Evolutionary conservation across 2,329 filamentous ascomycete genomes (phyloP).

Genomic region (Talaromyces funiculosus): DNA sequence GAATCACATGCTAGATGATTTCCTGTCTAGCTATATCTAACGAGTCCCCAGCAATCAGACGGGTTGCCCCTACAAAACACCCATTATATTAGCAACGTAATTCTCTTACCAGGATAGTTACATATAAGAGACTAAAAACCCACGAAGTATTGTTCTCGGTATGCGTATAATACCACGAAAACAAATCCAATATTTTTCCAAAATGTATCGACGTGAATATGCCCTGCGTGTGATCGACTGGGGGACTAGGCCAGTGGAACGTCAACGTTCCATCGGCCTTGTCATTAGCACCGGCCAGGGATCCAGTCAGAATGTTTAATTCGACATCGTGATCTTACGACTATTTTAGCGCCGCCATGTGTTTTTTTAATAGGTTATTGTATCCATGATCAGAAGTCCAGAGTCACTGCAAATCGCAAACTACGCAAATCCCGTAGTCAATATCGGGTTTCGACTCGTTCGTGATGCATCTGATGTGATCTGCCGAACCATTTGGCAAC

Average conservation of each 20-base stretch:
- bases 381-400: background rate
- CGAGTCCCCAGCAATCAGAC: background rate
- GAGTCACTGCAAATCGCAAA: background rate
- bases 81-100: background rate
- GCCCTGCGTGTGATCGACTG: background rate
- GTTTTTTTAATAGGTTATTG: background rate
- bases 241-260: background rate
- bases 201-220: background rate
- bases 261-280: background rate
- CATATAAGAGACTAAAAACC: too few relatives aligned
- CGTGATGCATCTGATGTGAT: background rate
- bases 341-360: background rate
- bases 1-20: background rate
- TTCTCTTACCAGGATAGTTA: too few relatives aligned
- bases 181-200: too few relatives aligned
- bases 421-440: too few relatives aligned
- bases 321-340: background rate
- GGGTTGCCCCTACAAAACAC: background rate
- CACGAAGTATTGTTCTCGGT: too few relatives aligned
- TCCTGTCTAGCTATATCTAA: background rate
- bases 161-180: too few relatives aligned
- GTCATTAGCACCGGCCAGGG: background rate
- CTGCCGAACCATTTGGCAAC: background rate
- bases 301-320: background rate
- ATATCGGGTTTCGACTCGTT: background rate